Percentiles rank a stretch among this genome's conserved stretches.
Conservation (phyloP, 1,284 basidiomycete species). For the Schizopora paradoxa region DNA sequence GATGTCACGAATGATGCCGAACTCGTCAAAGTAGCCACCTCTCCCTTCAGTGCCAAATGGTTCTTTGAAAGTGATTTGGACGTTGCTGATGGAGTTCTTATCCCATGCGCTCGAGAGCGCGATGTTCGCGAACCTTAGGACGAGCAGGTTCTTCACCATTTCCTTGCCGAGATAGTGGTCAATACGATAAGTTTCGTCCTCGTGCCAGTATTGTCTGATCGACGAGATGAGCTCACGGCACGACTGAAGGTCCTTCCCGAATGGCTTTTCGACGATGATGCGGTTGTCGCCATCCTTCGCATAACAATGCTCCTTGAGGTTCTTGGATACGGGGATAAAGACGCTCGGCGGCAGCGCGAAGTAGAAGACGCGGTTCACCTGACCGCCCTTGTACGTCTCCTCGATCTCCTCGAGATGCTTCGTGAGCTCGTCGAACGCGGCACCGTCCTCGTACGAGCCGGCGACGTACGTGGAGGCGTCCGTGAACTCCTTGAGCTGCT, state of each 20-base stretch:
- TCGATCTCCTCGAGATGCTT: slow-evolving; percentile 78
- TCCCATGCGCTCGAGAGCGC: slow-evolving; percentile 86
- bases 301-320: slow-evolving; percentile 82
- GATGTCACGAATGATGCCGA: slow-evolving; percentile 95
- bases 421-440: slow-evolving; percentile 73
- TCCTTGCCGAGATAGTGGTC: slow-evolving; percentile 98
- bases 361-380: slow-evolving; percentile 82
- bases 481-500: slow-evolving; percentile 79
- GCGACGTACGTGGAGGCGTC: slow-evolving; percentile 73
- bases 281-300: slow-evolving; percentile 75
- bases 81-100: slow-evolving; percentile 90
- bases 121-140: slow-evolving; percentile 90
- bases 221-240: slow-evolving; percentile 73
- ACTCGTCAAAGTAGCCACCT: slow-evolving; percentile 98
- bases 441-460: slow-evolving; percentile 82
- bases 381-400: slow-evolving; percentile 54
- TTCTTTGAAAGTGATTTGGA: slow-evolving; percentile 98
- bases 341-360: slow-evolving; percentile 93
- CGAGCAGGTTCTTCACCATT: slow-evolving; percentile 97
- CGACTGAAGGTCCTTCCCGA: slow-evolving; percentile 90
- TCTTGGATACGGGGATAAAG: slow-evolving; percentile 83
- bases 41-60: slow-evolving; percentile 96
- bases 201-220: slow-evolving; percentile 84
- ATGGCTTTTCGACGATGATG: slow-evolving; percentile 95
- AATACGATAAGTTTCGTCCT: slow-evolving; percentile 96